These are phyloP conservation scores for Melampsora larici-populina DNA, from an alignment of 1,284 basidiomycete species.

Conservation along the genomic window DNA sequence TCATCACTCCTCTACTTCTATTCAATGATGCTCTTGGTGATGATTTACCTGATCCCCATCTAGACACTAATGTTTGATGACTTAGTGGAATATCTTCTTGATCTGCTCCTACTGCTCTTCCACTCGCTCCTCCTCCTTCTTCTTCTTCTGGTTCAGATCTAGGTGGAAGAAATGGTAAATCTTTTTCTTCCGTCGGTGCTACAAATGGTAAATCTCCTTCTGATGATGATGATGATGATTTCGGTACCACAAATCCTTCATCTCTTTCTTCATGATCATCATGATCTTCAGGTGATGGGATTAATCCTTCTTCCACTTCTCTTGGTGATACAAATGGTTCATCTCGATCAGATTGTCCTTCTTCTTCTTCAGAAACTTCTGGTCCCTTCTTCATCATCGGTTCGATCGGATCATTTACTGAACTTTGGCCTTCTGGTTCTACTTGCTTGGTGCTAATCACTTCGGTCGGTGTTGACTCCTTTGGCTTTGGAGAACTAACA, in stretches of 20 bases:
- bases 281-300: background rate
- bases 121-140: too few relatives aligned
- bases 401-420: background rate
- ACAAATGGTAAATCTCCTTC: constrained; percentile 32
- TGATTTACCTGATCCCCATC: background rate
- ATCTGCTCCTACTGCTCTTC: background rate
- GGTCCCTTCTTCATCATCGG: background rate
- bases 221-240: background rate
- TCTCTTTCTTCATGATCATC: background rate
- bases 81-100: background rate
- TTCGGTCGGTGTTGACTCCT: background rate
- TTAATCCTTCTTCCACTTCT: background rate
- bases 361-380: background rate
- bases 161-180: constrained; percentile 11
- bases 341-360: background rate
- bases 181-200: background rate
- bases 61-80: background rate
- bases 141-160: constrained; percentile 7
- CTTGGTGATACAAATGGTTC: constrained; percentile 3
- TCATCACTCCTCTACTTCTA: background rate
- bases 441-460: background rate
- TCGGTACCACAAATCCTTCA: background rate
- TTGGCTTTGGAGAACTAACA: background rate
- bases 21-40: background rate
- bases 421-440: background rate